Base-by-base conservation (phyloP, 257 asterid species). In the Solanum chiquidenum region DNA sequence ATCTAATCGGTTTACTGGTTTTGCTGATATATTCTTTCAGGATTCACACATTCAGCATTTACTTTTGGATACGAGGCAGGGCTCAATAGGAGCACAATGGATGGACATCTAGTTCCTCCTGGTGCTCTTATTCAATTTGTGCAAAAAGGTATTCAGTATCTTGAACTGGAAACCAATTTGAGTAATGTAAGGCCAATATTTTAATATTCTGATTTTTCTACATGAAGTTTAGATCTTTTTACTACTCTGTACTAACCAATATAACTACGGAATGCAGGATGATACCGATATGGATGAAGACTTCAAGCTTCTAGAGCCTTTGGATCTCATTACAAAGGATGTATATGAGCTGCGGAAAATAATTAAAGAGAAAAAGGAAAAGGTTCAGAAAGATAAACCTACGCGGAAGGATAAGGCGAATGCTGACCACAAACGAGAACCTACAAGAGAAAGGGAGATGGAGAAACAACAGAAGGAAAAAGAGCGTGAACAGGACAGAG, bases 1-100 rank as follows among this genome's bases (percentile, higher is more conserved):
- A 71, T 77, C 25, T 69, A 86, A 68, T 85, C 12, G 8, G 58
- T 66, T 27, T 31, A 69, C 29, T 85, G 82, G 33, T 68, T 64
- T 71, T 68, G 79, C 82, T 85, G 20, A 68, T 87, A 42, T 35
- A 12, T 86, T 83, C 21, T 89, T 92, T 88, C 98, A 95, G 99
- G 98, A 73, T 96, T 96, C 86, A 89, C 95, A 44, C 99, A 96
- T 89, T 90, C 99, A 27, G 95, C 99, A 72, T 96, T 94, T 89
- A 92, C 95, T 87, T 91, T 96, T 75, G 99, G 99, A 89, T 95
- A 88, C 88, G 99, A 96, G 91, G 98, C 98, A 14, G 98, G 96
- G 88, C 89, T 95, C 85, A 86, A 89, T 79, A 96, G 93, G 87
- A 91, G 94, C 90, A 90, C 91, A 68, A 94, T 96, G 27, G 95